Percentiles rank a stretch among this genome's conserved stretches.
phyloP scores from a whole-genome alignment of 345 rosid species.

The Trapa incisa region DNA sequence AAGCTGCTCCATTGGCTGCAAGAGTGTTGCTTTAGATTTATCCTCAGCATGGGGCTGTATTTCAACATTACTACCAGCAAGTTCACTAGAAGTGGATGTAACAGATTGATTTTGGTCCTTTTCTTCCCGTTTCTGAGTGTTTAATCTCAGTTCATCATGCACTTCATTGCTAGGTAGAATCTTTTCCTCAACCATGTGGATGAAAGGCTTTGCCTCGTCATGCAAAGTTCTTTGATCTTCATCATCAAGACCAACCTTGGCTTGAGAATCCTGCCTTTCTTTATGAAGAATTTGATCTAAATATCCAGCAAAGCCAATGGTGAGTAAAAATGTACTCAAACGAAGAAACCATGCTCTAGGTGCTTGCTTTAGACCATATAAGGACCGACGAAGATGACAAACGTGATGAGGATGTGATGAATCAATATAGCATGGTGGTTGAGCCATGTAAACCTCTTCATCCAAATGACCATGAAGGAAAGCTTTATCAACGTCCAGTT shows the following conservation, averaged over 20 bases:
- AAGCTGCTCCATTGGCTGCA: too few relatives aligned
- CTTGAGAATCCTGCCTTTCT: conserved; percentile 17
- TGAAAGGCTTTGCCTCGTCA: conserved; percentile 15
- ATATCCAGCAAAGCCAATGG: conserved; percentile 21
- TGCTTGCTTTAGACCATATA: too few relatives aligned
- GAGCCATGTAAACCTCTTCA: too few relatives aligned
- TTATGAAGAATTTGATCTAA: conserved; percentile 38
- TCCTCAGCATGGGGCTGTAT: conserved; percentile 15
- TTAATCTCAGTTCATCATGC: conserved; percentile 14
- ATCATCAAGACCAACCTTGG: conserved; percentile 12
- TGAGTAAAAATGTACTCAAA: too few relatives aligned
- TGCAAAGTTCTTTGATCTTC: conserved; percentile 7
- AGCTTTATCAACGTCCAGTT: too few relatives aligned
- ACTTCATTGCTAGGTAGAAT: conserved; percentile 23
- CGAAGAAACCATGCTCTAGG: too few relatives aligned
- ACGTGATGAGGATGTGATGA: too few relatives aligned
- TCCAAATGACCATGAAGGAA: too few relatives aligned
- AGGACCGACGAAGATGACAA: too few relatives aligned
- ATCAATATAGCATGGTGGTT: too few relatives aligned
- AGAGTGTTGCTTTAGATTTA: conserved; percentile 21
- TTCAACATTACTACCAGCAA: conserved; percentile 17
- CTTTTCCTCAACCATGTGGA: conserved; percentile 19
- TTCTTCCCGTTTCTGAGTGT: conserved; percentile 18
- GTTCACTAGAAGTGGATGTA: conserved; percentile 22
- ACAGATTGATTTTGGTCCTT: conserved; percentile 23